A percentile compares a stretch with the other conserved stretches of the same genome.
These are phyloP conservation scores for Drosera capensis DNA, from an alignment of 148 eudicot species.

Conservation along the genomic window DNA sequence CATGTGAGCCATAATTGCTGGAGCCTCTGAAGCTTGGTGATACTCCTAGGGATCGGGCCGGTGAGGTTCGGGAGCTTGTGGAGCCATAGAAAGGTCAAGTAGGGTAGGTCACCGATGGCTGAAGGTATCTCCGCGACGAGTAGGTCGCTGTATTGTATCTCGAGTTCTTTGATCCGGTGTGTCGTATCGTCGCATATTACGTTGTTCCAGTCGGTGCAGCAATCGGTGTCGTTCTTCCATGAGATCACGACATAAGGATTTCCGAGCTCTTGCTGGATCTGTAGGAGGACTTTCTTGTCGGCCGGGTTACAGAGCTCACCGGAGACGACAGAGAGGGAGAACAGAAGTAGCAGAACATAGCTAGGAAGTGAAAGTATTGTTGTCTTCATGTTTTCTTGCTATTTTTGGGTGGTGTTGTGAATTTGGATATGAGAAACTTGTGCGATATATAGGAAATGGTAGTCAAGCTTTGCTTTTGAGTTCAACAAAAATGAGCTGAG, in stretches of 20 bases:
- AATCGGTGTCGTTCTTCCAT: slow-evolving; percentile 21
- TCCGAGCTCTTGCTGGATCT: slow-evolving; percentile 14
- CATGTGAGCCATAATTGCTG: slow-evolving; percentile 10
- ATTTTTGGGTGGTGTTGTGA: no score
- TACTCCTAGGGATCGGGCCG: slow-evolving; percentile 24
- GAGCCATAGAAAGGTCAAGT: slow-evolving; percentile 17
- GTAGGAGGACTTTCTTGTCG: slow-evolving; percentile 27
- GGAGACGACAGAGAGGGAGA: not conserved
- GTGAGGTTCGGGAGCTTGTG: slow-evolving; percentile 22
- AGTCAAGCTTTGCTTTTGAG: no score
- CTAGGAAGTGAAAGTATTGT: no score
- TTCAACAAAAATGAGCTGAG: no score
- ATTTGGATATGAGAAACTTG: no score
- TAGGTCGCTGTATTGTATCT: slow-evolving; percentile 10
- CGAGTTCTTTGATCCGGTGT: slow-evolving; percentile 22
- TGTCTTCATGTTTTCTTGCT: no score
- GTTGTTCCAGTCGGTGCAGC: slow-evolving; percentile 23
- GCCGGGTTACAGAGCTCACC: slow-evolving; percentile 21
- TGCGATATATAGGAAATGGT: no score
- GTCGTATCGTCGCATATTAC: slow-evolving; percentile 23
- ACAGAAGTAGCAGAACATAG: not conserved
- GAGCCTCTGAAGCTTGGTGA: slow-evolving; percentile 23
- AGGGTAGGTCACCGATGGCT: slow-evolving; percentile 20
- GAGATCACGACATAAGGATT: slow-evolving; percentile 16
- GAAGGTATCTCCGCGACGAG: slow-evolving; percentile 25